phyloP scores from a whole-genome alignment of 345 rosid genomes.

The Barbarea vulgaris region DNA sequence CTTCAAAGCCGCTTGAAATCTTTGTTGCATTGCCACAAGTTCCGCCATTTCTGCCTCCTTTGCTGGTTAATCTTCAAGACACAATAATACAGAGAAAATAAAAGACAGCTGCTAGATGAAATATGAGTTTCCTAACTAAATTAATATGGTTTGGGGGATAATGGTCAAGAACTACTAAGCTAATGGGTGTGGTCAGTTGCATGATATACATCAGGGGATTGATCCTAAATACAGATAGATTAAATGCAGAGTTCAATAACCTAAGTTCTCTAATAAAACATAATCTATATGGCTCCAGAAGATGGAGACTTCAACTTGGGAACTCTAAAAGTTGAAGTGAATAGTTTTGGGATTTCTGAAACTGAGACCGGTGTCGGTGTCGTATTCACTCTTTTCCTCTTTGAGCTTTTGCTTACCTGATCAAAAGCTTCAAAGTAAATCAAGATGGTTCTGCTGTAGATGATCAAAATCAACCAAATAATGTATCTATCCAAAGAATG shows the following conservation, averaged over 20 bases:
- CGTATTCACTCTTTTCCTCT: slow-evolving; percentile 58
- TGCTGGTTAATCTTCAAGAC: slow-evolving; percentile 17
- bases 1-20: slow-evolving; percentile 17
- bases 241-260: slow-evolving; percentile 16
- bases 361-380: slow-evolving; percentile 22
- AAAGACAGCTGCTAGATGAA: slow-evolving; percentile 8
- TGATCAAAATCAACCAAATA: background rate
- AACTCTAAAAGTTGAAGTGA: slow-evolving; percentile 67
- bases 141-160: background rate
- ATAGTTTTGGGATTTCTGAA: slow-evolving; percentile 63
- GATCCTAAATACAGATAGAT: slow-evolving; percentile 33
- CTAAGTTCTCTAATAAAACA: slow-evolving; percentile 7
- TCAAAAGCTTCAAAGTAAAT: slow-evolving; percentile 18
- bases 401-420: slow-evolving; percentile 57
- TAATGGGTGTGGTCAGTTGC: slow-evolving; percentile 12
- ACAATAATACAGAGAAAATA: slow-evolving; percentile 6
- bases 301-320: slow-evolving; percentile 73
- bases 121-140: slow-evolving; percentile 6
- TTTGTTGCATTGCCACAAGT: slow-evolving; percentile 19
- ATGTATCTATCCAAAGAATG: background rate
- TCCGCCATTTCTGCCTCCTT: slow-evolving; percentile 9
- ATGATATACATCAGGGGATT: slow-evolving; percentile 1
- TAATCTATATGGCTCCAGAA: slow-evolving; percentile 32
- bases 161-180: slow-evolving; percentile 14
- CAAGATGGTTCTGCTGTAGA: background rate